Percentiles rank a stretch among this genome's conserved stretches.
These are phyloP conservation scores for Aureobasidium sp. DNA, from an alignment of 2,329 filamentous ascomycete species.

Conservation along the genomic window DNA sequence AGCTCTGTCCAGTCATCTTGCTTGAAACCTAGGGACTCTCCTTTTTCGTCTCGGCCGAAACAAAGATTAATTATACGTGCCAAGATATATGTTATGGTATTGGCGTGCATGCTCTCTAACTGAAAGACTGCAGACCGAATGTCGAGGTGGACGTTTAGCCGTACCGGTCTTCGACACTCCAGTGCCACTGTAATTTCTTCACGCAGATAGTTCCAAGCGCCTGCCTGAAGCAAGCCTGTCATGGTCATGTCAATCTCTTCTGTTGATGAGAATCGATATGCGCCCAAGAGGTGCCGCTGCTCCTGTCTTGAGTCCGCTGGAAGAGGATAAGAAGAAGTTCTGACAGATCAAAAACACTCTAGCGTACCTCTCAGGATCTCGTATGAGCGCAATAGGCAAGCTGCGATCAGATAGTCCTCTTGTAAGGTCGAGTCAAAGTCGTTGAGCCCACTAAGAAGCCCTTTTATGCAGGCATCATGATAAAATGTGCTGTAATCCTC, in stretches of 20 bases:
- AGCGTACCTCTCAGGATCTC: constrained; percentile 41
- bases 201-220: constrained; percentile 47
- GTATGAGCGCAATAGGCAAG: constrained; percentile 44
- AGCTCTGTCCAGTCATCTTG: neutral
- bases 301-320: constrained; percentile 24
- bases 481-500: constrained; percentile 14
- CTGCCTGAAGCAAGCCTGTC: constrained; percentile 33
- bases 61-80: constrained; percentile 39
- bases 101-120: constrained; percentile 34
- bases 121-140: neutral
- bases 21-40: no score
- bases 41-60: constrained; percentile 21
- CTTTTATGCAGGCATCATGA: neutral
- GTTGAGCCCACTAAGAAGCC: constrained; percentile 34
- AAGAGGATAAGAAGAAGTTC: neutral
- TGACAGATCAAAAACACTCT: neutral
- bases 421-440: constrained; percentile 28
- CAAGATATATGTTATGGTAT: constrained; percentile 38
- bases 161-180: constrained; percentile 23
- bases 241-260: constrained; percentile 21
- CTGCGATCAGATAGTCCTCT: constrained; percentile 40
- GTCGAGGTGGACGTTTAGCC: neutral
- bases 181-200: constrained; percentile 51
- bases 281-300: constrained; percentile 43
- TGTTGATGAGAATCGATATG: constrained; percentile 38